These are phyloP conservation scores for Fusarium heterosporum DNA, from an alignment of 2,329 filamentous ascomycete genomes.

Conservation along the genomic window DNA sequence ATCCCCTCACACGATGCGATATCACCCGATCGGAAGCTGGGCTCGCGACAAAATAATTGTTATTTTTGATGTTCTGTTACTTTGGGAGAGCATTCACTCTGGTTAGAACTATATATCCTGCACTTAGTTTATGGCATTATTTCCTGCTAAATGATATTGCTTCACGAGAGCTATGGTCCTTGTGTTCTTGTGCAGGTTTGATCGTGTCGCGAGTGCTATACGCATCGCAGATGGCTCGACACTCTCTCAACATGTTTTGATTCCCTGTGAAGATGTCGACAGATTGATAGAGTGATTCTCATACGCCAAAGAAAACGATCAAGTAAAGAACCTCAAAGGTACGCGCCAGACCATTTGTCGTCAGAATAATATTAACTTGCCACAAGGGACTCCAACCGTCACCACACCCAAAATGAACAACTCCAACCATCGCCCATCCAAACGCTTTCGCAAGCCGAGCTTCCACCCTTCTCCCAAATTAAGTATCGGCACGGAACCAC, in stretches of 20 bases:
- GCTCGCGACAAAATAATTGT: not conserved
- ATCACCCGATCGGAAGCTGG: constrained; percentile 20
- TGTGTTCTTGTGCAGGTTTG: not conserved
- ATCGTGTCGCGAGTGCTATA: not conserved
- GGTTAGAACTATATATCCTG: constrained; percentile 29
- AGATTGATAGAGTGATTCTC: not conserved
- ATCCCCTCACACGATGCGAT: constrained; percentile 3
- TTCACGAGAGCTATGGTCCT: not conserved
- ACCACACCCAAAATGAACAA: too few relatives aligned
- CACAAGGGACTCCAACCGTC: too few relatives aligned
- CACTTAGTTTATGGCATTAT: constrained; percentile 22
- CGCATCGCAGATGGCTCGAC: not conserved
- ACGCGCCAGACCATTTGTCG: too few relatives aligned
- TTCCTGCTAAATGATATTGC: constrained; percentile 27
- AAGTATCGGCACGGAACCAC: constrained; percentile 22
- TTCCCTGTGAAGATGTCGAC: not conserved
- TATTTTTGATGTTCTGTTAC: constrained; percentile 8
- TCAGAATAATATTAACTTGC: too few relatives aligned
- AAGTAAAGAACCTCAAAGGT: too few relatives aligned
- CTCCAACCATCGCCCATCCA: too few relatives aligned
- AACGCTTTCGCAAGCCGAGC: too few relatives aligned
- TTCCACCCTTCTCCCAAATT: not conserved
- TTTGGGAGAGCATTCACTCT: constrained; percentile 12
- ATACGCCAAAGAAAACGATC: not conserved
- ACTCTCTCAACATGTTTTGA: not conserved